These are phyloP conservation scores for Talaromyces funiculosus DNA, from an alignment of 2,329 filamentous ascomycete genomes.

Conservation along the genomic window DNA sequence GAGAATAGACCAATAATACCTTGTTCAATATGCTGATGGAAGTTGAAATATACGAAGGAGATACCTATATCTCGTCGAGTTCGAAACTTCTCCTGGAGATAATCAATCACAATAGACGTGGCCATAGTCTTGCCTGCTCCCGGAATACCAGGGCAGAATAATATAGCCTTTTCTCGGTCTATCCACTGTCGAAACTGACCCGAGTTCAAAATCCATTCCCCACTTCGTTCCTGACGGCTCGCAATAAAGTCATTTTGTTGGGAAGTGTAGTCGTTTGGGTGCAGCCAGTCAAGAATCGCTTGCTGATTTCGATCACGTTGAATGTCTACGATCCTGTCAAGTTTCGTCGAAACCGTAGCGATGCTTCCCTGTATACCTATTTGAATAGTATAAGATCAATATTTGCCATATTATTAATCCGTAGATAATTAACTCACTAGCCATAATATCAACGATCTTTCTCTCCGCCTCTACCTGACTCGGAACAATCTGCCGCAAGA, in stretches of 20 bases:
- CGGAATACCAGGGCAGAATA: slow-evolving; percentile 37
- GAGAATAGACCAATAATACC: background rate
- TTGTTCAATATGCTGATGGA: slow-evolving; percentile 10
- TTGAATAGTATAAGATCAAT: background rate
- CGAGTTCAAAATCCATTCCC: slow-evolving; percentile 15
- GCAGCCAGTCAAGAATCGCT: slow-evolving; percentile 7
- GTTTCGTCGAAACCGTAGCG: background rate
- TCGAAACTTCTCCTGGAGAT: slow-evolving; percentile 14
- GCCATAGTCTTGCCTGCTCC: slow-evolving; percentile 40
- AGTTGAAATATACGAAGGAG: slow-evolving; percentile 6
- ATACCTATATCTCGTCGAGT: background rate
- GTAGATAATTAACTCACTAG: slow-evolving; percentile 3
- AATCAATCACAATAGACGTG: slow-evolving; percentile 33
- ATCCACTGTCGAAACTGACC: slow-evolving; percentile 14
- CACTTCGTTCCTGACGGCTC: slow-evolving; percentile 8
- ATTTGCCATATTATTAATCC: background rate
- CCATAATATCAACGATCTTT: slow-evolving; percentile 29
- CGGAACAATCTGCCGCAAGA: slow-evolving; percentile 12
- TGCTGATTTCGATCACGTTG: slow-evolving; percentile 7
- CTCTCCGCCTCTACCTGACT: slow-evolving; percentile 25
- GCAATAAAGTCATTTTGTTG: slow-evolving; percentile 9
- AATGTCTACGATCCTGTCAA: background rate
- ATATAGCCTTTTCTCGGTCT: slow-evolving; percentile 16
- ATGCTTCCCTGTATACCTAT: background rate
- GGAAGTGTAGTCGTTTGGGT: slow-evolving; percentile 3